Conservation (phyloP, 2,329 filamentous ascomycete genomes). For the Magnaporthiopsis incrustans region DNA sequence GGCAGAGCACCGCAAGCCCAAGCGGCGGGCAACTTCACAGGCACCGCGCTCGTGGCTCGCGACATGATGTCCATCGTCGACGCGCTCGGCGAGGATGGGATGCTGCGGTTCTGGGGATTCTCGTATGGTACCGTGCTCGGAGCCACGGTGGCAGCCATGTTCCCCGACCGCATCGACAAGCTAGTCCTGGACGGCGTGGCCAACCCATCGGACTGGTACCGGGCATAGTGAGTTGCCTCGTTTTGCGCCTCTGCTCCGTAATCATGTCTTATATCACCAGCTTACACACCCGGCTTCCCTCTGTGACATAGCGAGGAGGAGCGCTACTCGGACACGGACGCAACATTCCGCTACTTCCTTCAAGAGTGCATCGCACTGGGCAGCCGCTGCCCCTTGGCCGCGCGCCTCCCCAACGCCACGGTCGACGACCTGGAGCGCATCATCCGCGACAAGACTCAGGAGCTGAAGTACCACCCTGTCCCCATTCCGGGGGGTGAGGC, state of each 20-base stretch:
- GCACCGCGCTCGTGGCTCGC: slow-evolving; percentile 34
- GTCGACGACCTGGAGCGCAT: slow-evolving; percentile 19
- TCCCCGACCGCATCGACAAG: slow-evolving; percentile 16
- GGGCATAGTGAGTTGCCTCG: slow-evolving; percentile 1
- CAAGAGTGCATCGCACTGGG: slow-evolving; percentile 17
- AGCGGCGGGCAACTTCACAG: slow-evolving; percentile 23
- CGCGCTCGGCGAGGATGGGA: slow-evolving; percentile 30
- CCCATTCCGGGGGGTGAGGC: not conserved
- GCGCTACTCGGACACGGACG: slow-evolving; percentile 13
- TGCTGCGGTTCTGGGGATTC: slow-evolving; percentile 32
- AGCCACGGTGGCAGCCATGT: slow-evolving; percentile 30
- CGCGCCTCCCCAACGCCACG: slow-evolving; percentile 13
- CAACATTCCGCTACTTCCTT: slow-evolving; percentile 19
- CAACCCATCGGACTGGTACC: slow-evolving; percentile 6
- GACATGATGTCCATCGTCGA: slow-evolving; percentile 38
- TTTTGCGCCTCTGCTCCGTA: too few species aligned
- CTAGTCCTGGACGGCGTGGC: slow-evolving; percentile 7
- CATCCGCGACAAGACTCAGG: slow-evolving; percentile 15
- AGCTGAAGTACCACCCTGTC: slow-evolving; percentile 18
- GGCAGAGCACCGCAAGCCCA: slow-evolving; percentile 18
- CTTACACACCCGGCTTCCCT: too few species aligned
- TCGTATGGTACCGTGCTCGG: slow-evolving; percentile 32
- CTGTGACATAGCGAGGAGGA: slow-evolving; percentile 1
- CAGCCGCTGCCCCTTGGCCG: slow-evolving; percentile 18
- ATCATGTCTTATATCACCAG: too few species aligned